Conservation (phyloP, 2,329 filamentous ascomycete genomes). For the Rutstroemia sp. region DNA sequence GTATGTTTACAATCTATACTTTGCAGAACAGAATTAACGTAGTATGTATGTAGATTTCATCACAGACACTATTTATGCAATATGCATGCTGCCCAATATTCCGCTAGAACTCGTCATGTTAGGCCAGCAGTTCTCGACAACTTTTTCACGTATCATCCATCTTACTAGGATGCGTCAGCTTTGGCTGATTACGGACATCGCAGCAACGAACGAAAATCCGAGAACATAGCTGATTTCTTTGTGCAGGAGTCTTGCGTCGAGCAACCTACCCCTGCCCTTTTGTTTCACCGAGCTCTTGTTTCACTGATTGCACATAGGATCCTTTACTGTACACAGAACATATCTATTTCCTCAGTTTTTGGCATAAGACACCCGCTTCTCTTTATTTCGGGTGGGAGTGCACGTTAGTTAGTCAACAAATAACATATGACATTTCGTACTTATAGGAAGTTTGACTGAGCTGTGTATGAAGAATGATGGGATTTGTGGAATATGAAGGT, state of each 20-base stretch:
- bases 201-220: constrained; percentile 9
- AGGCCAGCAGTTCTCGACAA: neutral
- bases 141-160: neutral
- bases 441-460: neutral
- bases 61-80: constrained; percentile 7
- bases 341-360: neutral
- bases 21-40: neutral
- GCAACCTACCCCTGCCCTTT: constrained; percentile 6
- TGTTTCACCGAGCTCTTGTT: constrained; percentile 18
- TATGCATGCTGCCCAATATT: constrained; percentile 1
- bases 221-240: constrained; percentile 26
- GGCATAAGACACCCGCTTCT: neutral
- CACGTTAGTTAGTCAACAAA: neutral
- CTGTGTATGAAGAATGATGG: neutral
- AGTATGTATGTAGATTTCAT: constrained; percentile 7
- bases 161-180: neutral
- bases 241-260: constrained; percentile 19
- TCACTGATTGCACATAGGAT: constrained; percentile 27
- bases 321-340: constrained; percentile 16
- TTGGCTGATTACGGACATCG: neutral
- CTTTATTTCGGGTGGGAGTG: neutral
- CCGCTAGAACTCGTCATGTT: neutral
- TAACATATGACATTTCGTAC: neutral
- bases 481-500: too few species aligned
- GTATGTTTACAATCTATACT: constrained; percentile 12